Evolutionary conservation across 1,284 basidiomycete species (phyloP), one percentile per base, ranked within the genome.

Genomic region (Boletus smithii): DNA sequence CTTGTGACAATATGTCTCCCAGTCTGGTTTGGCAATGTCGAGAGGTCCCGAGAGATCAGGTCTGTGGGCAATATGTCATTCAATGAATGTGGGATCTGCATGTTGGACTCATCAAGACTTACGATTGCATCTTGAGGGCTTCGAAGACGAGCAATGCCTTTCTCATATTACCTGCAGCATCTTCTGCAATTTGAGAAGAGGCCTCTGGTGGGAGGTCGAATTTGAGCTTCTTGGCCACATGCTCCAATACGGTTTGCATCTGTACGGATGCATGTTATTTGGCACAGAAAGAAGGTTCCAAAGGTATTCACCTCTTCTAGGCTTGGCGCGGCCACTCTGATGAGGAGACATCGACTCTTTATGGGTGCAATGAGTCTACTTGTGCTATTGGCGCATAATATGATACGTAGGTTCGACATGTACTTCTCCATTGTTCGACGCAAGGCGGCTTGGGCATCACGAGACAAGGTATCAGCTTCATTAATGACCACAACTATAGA

Each of bases 361-460:
- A 99, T 99, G 3, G 95, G 97, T 1, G 94, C 94, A 62, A 99
- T 99, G 53, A 99, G 88, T 59, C 90, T 89, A 63, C 89, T 91
- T 3, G 97, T 98, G 65, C 91, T 95, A 69, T 93, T 97, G n/a
- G 95, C 93, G 67, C 95, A 98, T 10, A 99, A 80, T 59, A 99
- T 95, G 56, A 99, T 84, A 38, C 97, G 85, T 80, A 99, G 81
- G 67, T 98, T 99, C 40, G 84, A 85, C 90, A 97, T 98, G 74
- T 97, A 99, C 69, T 98, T 95, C 62, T 99, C 95, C 95, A 99
- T 99, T 3, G 95, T 99, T 49, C 97, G 80, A 61, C 97, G 86
- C 35, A 99, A 77, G 5, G 95, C 95, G 1, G 95, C 94, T 73
- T 99, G 95, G 0, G 95, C 95, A 71, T 99, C 95, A 54, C 95